A percentile compares a stretch with the other conserved stretches of the same genome.
Evolutionary conservation across 768 basidiomycete genomes (phyloP).

Genomic region (Lentinula detonsa): DNA sequence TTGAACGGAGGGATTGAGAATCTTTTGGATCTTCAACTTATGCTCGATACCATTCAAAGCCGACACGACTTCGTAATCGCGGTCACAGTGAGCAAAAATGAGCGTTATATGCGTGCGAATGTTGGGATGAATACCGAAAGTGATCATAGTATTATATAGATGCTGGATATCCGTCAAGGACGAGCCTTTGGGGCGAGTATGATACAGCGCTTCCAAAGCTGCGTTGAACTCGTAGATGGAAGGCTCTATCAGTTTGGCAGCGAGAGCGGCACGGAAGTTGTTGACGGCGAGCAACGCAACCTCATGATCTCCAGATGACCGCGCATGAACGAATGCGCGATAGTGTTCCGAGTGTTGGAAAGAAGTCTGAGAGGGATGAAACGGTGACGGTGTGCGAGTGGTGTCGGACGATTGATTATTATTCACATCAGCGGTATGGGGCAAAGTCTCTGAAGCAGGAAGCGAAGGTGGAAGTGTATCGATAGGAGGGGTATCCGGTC

Average conservation of each 20-base stretch:
- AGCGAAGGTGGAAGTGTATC: constrained; percentile 8
- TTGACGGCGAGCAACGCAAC: constrained; percentile 29
- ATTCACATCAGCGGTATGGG: not conserved
- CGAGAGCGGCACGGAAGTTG: constrained; percentile 27
- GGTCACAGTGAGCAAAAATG: constrained; percentile 54
- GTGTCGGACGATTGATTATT: not conserved
- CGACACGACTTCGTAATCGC: constrained; percentile 59
- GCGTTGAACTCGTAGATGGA: constrained; percentile 54
- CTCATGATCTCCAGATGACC: constrained; percentile 16
- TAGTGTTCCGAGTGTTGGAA: constrained; percentile 12
- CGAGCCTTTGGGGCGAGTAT: constrained; percentile 40
- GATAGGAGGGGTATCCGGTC: constrained; percentile 1
- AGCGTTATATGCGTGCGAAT: constrained; percentile 53
- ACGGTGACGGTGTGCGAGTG: constrained; percentile 11
- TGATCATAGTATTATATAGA: constrained; percentile 69
- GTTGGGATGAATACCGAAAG: constrained; percentile 56
- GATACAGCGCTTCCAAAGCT: constrained; percentile 48
- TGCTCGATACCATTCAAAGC: constrained; percentile 36
- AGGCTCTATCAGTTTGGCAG: constrained; percentile 18
- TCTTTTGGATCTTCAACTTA: constrained; percentile 29
- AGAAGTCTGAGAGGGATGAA: constrained; percentile 14
- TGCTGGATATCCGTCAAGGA: constrained; percentile 53
- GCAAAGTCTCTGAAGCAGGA: constrained; percentile 8
- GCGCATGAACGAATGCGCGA: constrained; percentile 20
- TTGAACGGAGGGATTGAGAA: not conserved